Evolutionary conservation across 73 alveolate genomes (phyloP), one percentile per base, ranked within the genome.

Genomic region (Paramecium primaurelia): DNA sequence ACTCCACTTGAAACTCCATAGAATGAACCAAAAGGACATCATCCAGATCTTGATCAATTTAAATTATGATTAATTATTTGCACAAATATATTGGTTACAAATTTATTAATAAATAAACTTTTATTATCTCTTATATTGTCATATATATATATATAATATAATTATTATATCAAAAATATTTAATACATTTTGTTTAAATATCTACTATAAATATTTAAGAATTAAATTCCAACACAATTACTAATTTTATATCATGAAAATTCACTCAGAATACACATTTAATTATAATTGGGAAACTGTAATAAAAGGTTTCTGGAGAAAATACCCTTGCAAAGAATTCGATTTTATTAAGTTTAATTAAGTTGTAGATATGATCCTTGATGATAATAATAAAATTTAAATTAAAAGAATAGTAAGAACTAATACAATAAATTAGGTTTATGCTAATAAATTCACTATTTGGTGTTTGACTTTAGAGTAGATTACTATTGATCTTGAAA

Each of bases 1-100:
- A 89, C 94, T 71, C 94, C 94, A 18, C 47, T 89, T 18, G 92
- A 77, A 71, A 89, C 94, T 32, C 94, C 94, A 22, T 44, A 32
- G 47, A 49, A 45, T 11, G 91, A 80, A 49, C 91, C 91, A n/a
- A 80, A 80, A 49, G 73, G 47, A 25, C 73, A 80, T 3, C 77
- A 47, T n/a, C 73, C 47, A 9, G 91, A 80, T 18, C 58, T 80
- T 22, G 91, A 80, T 44, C 91, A 80, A 18, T 80, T 80, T 47
- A 80, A 80, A 49, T 47, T 80, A 80, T 80, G 91, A 80, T 44
- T 47, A 45, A 42, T 32, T 80, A 80, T 80, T 71, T 25, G 58
- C 58, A 73, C 59, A 73, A 20, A 73, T 30, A 73, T 64, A 34
- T 64, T 64, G 47, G 30, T 54, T 54, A 54, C 36, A 18, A 54